These are phyloP conservation scores for Malbranchea zuffiana DNA, from an alignment of 2,329 filamentous ascomycete species.

Conservation along the genomic window DNA sequence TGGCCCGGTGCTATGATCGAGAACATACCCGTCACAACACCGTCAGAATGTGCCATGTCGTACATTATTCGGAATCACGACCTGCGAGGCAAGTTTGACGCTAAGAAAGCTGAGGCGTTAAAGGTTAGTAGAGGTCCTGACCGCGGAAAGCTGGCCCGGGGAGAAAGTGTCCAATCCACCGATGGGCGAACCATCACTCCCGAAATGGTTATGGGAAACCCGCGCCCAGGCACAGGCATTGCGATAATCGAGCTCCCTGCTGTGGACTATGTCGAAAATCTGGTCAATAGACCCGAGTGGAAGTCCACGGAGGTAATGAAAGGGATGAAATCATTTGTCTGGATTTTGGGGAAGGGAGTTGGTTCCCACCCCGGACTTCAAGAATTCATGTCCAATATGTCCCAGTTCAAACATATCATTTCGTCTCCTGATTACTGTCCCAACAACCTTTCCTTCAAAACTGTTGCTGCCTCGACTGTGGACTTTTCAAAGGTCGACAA, in stretches of 20 bases:
- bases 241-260: conserved; percentile 72
- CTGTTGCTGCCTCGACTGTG: conserved; percentile 54
- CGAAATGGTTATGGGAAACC: conserved; percentile 69
- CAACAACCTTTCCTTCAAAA: conserved; percentile 62
- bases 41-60: conserved; percentile 59
- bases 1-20: conserved; percentile 63
- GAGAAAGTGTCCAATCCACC: conserved; percentile 51
- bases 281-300: conserved; percentile 66
- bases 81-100: conserved; percentile 70
- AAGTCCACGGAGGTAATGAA: conserved; percentile 52
- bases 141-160: conserved; percentile 51
- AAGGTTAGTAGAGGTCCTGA: conserved; percentile 51
- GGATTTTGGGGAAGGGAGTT: conserved; percentile 66
- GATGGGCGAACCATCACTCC: conserved; percentile 64
- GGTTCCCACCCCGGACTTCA: conserved; percentile 51
- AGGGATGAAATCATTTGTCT: conserved; percentile 59
- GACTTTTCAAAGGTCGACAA: conserved; percentile 63
- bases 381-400: conserved; percentile 56
- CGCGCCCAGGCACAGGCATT: conserved; percentile 58
- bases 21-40: conserved; percentile 56
- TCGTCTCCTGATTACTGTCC: conserved; percentile 63
- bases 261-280: conserved; percentile 54
- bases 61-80: conserved; percentile 74
- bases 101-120: conserved; percentile 51
- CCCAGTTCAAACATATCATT: conserved; percentile 60